Evolutionary conservation across 306 rosid species (phyloP), one percentile per base, ranked within the genome.

Genomic region (Cucumis sativus): DNA sequence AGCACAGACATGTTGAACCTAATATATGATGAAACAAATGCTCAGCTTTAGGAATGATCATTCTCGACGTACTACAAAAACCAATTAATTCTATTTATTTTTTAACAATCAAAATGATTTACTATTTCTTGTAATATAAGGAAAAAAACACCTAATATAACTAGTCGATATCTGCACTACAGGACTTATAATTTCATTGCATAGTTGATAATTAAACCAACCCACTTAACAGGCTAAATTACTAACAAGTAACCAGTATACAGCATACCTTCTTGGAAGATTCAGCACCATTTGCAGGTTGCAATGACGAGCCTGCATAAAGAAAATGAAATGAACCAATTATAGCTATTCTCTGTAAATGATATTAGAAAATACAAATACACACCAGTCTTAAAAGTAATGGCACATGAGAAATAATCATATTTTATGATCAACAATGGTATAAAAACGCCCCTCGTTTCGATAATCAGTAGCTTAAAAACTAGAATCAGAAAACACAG

Each of bases 181-280:
- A 23, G 6, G 40, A 45, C 75, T 69, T 69, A 20, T 23, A 45
- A 45, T 69, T 13, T 21, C 3, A 69, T 35, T 20, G 14, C 35
- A 20, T 10, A 21, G 74, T 68, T n/a, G 6, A 37, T 65, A 37
- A 65, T 17, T 37, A 17, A 65, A 65, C 71, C 49, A 65, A 65
- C 10, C 71, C 49, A 65, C 25, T 65, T 18, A 65, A 0, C 30
- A 13, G 11, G 3, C 28, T 45, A 49, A 45, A 25, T 71, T 45
- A 49, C 6, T 47, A 37, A 15, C 0, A 21, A 67, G 30, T 58
- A 83, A 20, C 55, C 10, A 37, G 79, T 68, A 59, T 43, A 7
- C 77, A 64, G 70, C 47, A 78, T 78, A 93, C 98, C 97, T 86
- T 84, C 82, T 81, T 78, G 89, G 89, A 85, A 82, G 92, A 79